Conservation (phyloP, 192 early-diverging fungal species). For the Backusella psychrophila region DNA sequence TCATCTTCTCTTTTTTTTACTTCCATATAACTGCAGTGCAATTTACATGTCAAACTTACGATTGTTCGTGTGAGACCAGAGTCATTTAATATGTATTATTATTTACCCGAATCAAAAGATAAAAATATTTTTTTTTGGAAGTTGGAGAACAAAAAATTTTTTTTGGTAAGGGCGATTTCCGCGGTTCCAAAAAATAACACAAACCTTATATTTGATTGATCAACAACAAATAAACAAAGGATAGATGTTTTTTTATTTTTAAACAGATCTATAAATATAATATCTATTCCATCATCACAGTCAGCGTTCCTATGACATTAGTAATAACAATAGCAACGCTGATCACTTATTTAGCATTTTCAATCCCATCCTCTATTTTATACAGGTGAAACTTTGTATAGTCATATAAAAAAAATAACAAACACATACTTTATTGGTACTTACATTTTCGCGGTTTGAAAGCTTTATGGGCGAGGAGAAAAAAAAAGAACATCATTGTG, state of each 20-base stretch:
- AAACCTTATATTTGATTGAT: background rate
- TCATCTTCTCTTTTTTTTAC: background rate
- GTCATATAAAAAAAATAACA: background rate
- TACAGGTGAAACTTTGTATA: background rate
- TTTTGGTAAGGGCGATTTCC: background rate
- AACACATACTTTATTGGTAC: background rate
- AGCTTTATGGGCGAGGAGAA: background rate
- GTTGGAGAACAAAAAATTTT: background rate
- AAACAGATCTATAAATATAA: background rate
- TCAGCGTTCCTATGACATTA: background rate
- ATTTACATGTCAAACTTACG: slow-evolving; percentile 7
- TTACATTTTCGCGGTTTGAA: background rate
- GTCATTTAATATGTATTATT: background rate
- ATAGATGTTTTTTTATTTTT: background rate
- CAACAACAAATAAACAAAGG: background rate
- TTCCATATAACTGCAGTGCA: background rate
- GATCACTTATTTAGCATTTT: background rate
- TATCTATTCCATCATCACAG: background rate
- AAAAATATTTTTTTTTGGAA: background rate
- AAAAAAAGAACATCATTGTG: background rate
- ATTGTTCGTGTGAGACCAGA: background rate
- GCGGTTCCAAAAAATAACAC: background rate
- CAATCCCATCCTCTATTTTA: background rate
- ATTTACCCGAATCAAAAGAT: background rate
- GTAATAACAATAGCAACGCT: background rate